Percentiles rank a stretch among this genome's conserved stretches.
Evolutionary conservation across 1,284 basidiomycete species (phyloP).

Genomic region (Leucoagaricus sp.): DNA sequence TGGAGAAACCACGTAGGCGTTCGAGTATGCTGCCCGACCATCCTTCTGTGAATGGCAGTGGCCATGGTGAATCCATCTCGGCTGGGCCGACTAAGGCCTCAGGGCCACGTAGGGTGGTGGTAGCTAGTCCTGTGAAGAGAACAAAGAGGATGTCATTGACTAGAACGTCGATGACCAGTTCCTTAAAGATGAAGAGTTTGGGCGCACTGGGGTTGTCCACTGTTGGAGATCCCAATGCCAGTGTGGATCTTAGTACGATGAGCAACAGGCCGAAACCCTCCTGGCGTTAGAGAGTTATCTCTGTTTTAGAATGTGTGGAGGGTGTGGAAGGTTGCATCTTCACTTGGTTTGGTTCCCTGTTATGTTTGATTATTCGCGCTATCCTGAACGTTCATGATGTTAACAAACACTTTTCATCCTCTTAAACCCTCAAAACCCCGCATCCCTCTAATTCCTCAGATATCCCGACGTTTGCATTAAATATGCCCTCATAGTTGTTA

Average conservation of each 20-base stretch:
- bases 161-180: slow-evolving; percentile 28
- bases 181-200: slow-evolving; percentile 30
- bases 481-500: too few species aligned
- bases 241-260: slow-evolving; percentile 50
- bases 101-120: slow-evolving; percentile 41
- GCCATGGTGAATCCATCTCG: slow-evolving; percentile 1
- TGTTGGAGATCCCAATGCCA: slow-evolving; percentile 50
- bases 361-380: background rate
- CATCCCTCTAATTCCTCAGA: too few species aligned
- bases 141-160: slow-evolving; percentile 61
- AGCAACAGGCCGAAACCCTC: slow-evolving; percentile 40
- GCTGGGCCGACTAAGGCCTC: slow-evolving; percentile 20
- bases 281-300: slow-evolving; percentile 46
- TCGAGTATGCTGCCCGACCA: slow-evolving; percentile 76
- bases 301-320: slow-evolving; percentile 10
- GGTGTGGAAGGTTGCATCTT: background rate
- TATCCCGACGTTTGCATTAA: too few species aligned
- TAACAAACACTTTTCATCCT: background rate
- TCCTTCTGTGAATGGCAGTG: slow-evolving; percentile 13
- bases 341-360: background rate
- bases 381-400: background rate
- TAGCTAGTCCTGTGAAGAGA: slow-evolving; percentile 62
- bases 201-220: slow-evolving; percentile 33
- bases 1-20: slow-evolving; percentile 67
- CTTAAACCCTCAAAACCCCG: background rate